Evolutionary conservation across 2,329 filamentous ascomycete genomes (phyloP), one percentile per base, ranked within the genome.

Genomic region (Purpureocillium lavendulum): DNA sequence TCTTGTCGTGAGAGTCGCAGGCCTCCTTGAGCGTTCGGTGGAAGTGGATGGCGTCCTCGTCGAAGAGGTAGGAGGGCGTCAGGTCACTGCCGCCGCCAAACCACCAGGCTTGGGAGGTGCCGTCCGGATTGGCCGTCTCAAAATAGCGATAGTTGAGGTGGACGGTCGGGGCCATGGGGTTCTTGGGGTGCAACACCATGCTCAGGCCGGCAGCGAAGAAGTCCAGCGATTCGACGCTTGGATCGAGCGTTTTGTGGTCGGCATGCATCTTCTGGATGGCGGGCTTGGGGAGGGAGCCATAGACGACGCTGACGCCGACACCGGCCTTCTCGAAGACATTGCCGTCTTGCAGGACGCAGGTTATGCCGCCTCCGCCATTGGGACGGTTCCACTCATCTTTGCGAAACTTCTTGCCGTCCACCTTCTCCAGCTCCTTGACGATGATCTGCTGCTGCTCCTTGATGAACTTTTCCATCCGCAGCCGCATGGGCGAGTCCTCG

Each of bases 71-170:
- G 30, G 76, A 80, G 0, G 92, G 92, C 11, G 92, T 98, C 50
- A 98, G 66, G 62, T 98, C 92, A 39, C 87, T 89, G 41, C 92
- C 92, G 37, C 92, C 92, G 47, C 92, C 92, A 55, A 95, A 98
- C 92, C 92, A 98, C 90, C 92, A 98, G 7, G 88, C 84, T 48
- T 90, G 87, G 38, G 73, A 82, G 49, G 73, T 84, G 33, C 85
- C 87, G 52, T 90, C 83, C 8, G 84, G 77, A 53, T 90, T 84
- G 44, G 86, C 84, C 2, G 92, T 98, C 69, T 98, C 92, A 57
- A 98, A 98, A 66, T 98, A 98, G 41, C 92, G 81, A 71, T 97
- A 97, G 70, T 98, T 98, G 51, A 98, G 74, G 62, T 98, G 92
- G 14, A 98, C 92, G 0, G 92, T 98, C 1, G 92, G 92, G 7